Evolutionary conservation across 2,329 filamentous ascomycete species (phyloP).

Genomic region (Aspergillus sp.): DNA sequence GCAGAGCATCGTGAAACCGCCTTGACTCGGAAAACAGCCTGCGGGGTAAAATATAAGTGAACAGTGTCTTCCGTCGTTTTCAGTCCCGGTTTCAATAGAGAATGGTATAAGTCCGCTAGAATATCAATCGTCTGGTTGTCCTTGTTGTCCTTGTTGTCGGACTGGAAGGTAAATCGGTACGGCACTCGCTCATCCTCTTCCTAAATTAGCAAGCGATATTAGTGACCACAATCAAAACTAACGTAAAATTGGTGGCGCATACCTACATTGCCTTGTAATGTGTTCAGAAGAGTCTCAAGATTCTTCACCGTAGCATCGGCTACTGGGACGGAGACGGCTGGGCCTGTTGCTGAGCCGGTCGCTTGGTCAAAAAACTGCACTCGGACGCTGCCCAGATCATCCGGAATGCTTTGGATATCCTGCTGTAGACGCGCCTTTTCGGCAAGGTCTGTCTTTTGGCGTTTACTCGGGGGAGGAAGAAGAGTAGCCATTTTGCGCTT

Average conservation of each 20-base stretch:
- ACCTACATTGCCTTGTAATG: constrained; percentile 71
- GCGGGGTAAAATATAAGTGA: constrained; percentile 68
- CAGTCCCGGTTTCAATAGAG: constrained; percentile 50
- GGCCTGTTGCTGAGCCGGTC: constrained; percentile 66
- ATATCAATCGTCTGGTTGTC: constrained; percentile 45
- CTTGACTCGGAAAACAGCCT: constrained; percentile 91
- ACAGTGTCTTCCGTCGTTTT: constrained; percentile 63
- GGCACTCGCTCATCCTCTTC: constrained; percentile 63
- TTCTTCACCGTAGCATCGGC: constrained; percentile 87
- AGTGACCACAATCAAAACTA: neutral
- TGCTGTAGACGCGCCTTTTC: constrained; percentile 74
- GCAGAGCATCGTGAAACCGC: constrained; percentile 88
- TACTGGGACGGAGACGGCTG: constrained; percentile 72
- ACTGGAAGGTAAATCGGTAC: constrained; percentile 64
- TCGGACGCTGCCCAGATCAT: constrained; percentile 73
- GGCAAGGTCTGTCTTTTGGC: constrained; percentile 73
- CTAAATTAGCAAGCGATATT: constrained; percentile 24
- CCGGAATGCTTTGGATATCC: constrained; percentile 66
- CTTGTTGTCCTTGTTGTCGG: constrained; percentile 23
- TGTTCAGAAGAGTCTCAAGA: constrained; percentile 82
- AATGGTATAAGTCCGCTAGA: constrained; percentile 50
- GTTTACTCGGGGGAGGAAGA: constrained; percentile 81
- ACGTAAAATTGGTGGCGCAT: constrained; percentile 2
- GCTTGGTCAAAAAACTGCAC: constrained; percentile 86
- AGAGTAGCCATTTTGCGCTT: constrained; percentile 69